These are phyloP conservation scores for Przewalskia tangutica DNA, from an alignment of 257 asterid genomes.

Conservation along the genomic window DNA sequence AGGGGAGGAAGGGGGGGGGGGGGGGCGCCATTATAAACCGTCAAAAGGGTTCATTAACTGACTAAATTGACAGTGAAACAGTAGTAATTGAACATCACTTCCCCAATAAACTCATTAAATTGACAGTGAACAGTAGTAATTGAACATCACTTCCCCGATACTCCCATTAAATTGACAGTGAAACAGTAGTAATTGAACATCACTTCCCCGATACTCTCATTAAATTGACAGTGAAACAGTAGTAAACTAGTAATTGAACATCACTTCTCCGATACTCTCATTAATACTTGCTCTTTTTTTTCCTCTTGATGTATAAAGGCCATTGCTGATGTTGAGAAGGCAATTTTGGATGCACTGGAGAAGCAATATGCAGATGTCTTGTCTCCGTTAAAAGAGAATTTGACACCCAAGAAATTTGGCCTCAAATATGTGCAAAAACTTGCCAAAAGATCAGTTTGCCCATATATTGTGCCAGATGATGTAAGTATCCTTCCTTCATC, in stretches of 20 bases:
- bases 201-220: background rate
- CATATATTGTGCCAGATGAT: slow-evolving; percentile 38
- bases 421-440: slow-evolving; percentile 43
- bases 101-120: background rate
- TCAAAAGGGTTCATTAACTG: background rate
- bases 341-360: slow-evolving; percentile 39
- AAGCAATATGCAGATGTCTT: slow-evolving; percentile 51
- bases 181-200: background rate
- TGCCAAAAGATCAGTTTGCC: slow-evolving; percentile 30
- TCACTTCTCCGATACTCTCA: background rate
- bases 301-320: slow-evolving; percentile 18
- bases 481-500: slow-evolving; percentile 7
- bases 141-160: too few species aligned
- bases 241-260: too few species aligned
- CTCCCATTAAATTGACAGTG: background rate
- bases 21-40: background rate
- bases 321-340: slow-evolving; percentile 49
- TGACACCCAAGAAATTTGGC: slow-evolving; percentile 35
- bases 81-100: background rate
- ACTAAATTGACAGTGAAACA: background rate
- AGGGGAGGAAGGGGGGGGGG: background rate
- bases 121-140: background rate
- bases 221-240: too few species aligned
- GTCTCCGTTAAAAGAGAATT: slow-evolving; percentile 33
- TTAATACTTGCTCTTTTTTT: background rate